These are phyloP conservation scores for Fusarium longipes DNA, from an alignment of 2,329 filamentous ascomycete species.

Conservation along the genomic window DNA sequence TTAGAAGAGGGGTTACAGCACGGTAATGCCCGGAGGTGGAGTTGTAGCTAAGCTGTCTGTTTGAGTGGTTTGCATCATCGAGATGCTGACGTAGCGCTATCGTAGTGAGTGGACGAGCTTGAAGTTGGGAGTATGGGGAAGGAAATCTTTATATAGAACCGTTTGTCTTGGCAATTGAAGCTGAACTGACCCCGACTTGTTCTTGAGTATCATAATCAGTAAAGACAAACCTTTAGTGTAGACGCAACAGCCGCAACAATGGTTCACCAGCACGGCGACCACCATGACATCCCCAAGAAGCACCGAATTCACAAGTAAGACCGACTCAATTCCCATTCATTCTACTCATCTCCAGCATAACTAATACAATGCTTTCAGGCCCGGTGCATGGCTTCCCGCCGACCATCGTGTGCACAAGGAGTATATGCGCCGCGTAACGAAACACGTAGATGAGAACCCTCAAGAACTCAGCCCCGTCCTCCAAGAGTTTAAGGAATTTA, in stretches of 20 bases:
- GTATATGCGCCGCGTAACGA: conserved; percentile 69
- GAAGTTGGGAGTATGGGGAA: background rate
- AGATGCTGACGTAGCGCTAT: conserved; percentile 33
- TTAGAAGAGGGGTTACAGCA: conserved; percentile 3
- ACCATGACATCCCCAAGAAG: conserved; percentile 63
- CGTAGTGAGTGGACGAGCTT: background rate
- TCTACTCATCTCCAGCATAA: background rate
- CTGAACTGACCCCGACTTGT: background rate
- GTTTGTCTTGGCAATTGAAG: background rate
- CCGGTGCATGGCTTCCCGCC: conserved; percentile 71
- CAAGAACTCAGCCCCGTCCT: conserved; percentile 69
- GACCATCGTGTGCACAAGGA: conserved; percentile 71
- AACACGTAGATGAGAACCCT: conserved; percentile 64
- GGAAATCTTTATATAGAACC: conserved; percentile 1
- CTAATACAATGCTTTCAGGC: conserved; percentile 48
- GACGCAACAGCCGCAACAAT: conserved; percentile 48
- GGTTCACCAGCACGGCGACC: conserved; percentile 63
- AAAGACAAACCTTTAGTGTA: background rate
- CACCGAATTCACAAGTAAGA: conserved; percentile 59
- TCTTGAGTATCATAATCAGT: background rate
- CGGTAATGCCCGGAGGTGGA: conserved; percentile 14
- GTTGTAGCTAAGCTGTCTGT: conserved; percentile 1
- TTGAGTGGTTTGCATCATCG: conserved; percentile 40
- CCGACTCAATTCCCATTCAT: conserved; percentile 14
- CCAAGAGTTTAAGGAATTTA: conserved; percentile 72